Conservation (phyloP, 1,284 basidiomycete genomes). For the Vanrija humicola region DNA sequence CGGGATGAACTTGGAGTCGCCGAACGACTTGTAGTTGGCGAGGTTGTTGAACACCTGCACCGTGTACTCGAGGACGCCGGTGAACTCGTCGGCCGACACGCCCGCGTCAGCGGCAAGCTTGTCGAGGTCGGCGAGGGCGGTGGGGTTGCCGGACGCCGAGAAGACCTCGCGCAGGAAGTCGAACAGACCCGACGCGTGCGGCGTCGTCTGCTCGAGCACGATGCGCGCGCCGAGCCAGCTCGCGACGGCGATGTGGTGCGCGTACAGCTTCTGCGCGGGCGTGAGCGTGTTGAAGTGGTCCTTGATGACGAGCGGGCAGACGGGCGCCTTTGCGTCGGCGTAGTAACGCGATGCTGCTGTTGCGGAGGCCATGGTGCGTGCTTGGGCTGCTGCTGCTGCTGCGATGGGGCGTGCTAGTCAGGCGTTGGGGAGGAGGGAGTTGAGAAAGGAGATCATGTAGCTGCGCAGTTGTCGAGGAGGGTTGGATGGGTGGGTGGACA, state of each 20-base stretch:
- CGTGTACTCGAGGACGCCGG: slow-evolving; percentile 11
- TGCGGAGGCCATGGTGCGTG: neutral
- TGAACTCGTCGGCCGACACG: slow-evolving; percentile 9
- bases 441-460: too few species aligned
- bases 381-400: neutral
- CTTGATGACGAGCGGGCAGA: slow-evolving; percentile 19
- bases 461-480: too few species aligned
- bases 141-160: neutral
- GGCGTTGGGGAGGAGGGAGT: too few species aligned
- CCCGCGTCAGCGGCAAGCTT: slow-evolving; percentile 1
- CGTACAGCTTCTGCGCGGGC: slow-evolving; percentile 15
- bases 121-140: slow-evolving; percentile 10
- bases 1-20: slow-evolving; percentile 19
- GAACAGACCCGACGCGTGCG: slow-evolving; percentile 9
- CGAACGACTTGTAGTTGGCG: slow-evolving; percentile 20
- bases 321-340: slow-evolving; percentile 18
- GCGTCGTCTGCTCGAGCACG: slow-evolving; percentile 18
- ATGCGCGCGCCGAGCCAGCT: slow-evolving; percentile 18
- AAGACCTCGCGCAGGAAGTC: slow-evolving; percentile 13
- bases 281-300: slow-evolving; percentile 14
- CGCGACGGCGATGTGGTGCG: slow-evolving; percentile 14
- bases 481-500: too few species aligned
- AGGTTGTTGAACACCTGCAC: slow-evolving; percentile 17
- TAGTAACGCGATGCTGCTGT: slow-evolving; percentile 7
- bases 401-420: too few species aligned